Evolutionary conservation across 225 moss, liverwort and hornwort species (phyloP).

Genomic region (Bryum argenteum): DNA sequence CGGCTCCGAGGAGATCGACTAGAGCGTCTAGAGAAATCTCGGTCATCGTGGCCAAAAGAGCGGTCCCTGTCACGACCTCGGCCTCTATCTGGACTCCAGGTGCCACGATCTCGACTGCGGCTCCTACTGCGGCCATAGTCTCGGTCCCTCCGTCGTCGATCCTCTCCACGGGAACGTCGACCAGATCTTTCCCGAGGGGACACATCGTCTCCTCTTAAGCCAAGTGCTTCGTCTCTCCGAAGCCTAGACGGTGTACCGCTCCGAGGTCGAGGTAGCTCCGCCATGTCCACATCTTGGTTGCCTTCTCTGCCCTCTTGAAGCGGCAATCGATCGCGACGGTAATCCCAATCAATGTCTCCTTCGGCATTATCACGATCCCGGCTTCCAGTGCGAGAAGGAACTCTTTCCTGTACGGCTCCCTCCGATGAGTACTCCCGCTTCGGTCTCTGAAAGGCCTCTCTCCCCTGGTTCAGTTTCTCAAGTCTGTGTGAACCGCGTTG

Average conservation of each 20-base stretch:
- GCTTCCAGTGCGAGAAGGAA: conserved; percentile 57
- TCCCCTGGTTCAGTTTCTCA: conserved; percentile 69
- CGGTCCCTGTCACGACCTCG: conserved; percentile 73
- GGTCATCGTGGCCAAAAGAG: conserved; percentile 76
- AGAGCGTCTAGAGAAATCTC: conserved; percentile 62
- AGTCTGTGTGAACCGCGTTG: conserved; percentile 78
- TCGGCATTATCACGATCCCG: conserved; percentile 77
- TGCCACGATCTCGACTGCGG: conserved; percentile 81
- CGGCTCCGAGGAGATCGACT: conserved; percentile 84
- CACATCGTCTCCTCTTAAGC: conserved; percentile 44
- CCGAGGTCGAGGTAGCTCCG: conserved; percentile 65
- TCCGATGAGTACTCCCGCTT: conserved; percentile 59
- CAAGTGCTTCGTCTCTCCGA: conserved; percentile 47
- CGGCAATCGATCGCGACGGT: conserved; percentile 57
- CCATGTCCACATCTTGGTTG: conserved; percentile 72
- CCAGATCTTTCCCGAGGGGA: conserved; percentile 76
- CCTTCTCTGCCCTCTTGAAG: conserved; percentile 73
- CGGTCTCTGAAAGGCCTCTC: conserved; percentile 65
- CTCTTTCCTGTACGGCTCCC: conserved; percentile 47
- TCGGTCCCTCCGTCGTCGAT: conserved; percentile 73
- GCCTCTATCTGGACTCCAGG: conserved; percentile 84
- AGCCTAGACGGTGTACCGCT: conserved; percentile 58
- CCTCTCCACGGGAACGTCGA: conserved; percentile 72
- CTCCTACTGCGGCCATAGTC: conserved; percentile 89
- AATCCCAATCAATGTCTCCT: conserved; percentile 75